Evolutionary conservation across 495 filamentous ascomycete species (phyloP), one percentile per base, ranked within the genome.

Genomic region (Penicillium maclennaniae): DNA sequence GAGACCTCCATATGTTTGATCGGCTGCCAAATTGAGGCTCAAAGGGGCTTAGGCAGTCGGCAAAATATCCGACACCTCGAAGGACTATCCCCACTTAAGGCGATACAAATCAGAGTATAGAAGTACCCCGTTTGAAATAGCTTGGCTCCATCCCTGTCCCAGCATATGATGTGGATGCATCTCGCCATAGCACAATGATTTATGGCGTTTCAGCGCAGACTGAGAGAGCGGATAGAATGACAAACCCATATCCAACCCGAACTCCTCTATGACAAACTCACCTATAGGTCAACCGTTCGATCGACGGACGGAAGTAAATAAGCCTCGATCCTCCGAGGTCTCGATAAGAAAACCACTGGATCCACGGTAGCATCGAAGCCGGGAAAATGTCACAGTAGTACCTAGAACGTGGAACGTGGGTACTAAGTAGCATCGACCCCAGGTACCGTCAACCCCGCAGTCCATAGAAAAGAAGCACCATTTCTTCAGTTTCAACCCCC

Each of bases 391-490:
- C 49, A 60, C 58, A 42, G 58, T 60, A 21, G 49, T 39, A 60
- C 16, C 19, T 51, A 34, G 31, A 14, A 14, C 31, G 4, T 9
- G 2, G 1, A 9, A 31, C 28, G 10, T 4, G 31, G 31, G 31
- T 34, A 12, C 31, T 12, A 34, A 34, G 53, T 53, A 49, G 42
- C 49, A 60, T 56, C 45, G n/a, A 40, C 10, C 31, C 31, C 37
- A 27, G 38, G 19, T 19, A 28, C 25, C 40, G 31, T 21, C 31
- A 51, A 44, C 53, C 60, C 56, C 19, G 67, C 69, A 45, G 73
- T 77, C 76, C 69, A 16, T 75, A 72, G 59, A 82, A 77, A 16
- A 75, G 79, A 57, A 72, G 78, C 21, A 73, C 68, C 0, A 15
- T 17, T 46, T 15, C 34, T 45, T 39, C 55, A 39, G 21, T 44